These are phyloP conservation scores for Colletotrichum lini DNA, from an alignment of 2,329 filamentous ascomycete genomes.

Conservation along the genomic window DNA sequence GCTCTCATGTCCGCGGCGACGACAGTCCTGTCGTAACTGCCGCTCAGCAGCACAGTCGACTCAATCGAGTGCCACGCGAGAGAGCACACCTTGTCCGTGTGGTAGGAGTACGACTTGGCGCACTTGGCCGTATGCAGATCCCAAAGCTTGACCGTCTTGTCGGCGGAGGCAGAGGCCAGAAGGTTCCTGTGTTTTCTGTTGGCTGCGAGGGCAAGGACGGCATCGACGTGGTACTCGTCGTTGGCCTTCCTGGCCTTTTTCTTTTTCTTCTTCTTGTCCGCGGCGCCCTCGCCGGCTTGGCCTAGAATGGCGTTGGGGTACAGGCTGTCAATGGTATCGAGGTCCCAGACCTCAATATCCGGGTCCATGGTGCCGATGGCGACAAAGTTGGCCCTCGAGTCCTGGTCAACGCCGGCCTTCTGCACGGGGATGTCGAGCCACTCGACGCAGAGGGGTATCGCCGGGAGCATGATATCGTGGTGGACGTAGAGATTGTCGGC, in stretches of 20 bases:
- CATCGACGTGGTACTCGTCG: constrained; percentile 93
- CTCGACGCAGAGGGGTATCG: constrained; percentile 94
- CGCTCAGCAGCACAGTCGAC: constrained; percentile 89
- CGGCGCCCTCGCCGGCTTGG: constrained; percentile 72
- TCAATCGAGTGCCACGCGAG: constrained; percentile 93
- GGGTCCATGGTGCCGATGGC: constrained; percentile 98
- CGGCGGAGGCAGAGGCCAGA: constrained; percentile 93
- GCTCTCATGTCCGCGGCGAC: constrained; percentile 98
- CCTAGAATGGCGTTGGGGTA: constrained; percentile 97
- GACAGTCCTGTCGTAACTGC: constrained; percentile 94
- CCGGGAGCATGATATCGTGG: constrained; percentile 99
- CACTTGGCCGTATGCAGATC: constrained; percentile 93
- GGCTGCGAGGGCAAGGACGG: constrained; percentile 89
- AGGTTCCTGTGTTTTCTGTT: constrained; percentile 96
- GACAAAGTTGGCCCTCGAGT: constrained; percentile 88
- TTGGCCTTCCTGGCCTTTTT: constrained; percentile 92
- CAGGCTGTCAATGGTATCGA: constrained; percentile 97
- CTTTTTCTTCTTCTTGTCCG: constrained; percentile 83
- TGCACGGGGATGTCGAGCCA: constrained; percentile 95
- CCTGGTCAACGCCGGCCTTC: constrained; percentile 73
- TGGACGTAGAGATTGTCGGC: constrained; percentile 98
- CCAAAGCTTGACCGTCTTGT: constrained; percentile 98
- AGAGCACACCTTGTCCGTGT: constrained; percentile 98
- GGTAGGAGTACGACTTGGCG: constrained; percentile 95
- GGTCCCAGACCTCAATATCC: constrained; percentile 98